These are phyloP conservation scores for Lipomyces spencermartinsiae DNA, from an alignment of 805 yeast species.

Conservation along the genomic window DNA sequence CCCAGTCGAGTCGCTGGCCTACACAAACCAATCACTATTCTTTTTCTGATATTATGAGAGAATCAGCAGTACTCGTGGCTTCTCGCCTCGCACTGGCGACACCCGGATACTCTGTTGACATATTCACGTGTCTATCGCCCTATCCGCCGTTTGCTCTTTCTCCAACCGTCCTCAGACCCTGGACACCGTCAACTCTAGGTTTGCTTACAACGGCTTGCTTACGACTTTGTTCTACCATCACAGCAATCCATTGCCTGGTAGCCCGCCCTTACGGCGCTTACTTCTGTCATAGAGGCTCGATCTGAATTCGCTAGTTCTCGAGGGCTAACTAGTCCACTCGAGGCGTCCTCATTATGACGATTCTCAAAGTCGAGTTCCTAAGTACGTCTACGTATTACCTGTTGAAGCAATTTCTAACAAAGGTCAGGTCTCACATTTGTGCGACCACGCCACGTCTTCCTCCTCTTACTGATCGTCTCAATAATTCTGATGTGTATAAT, in stretches of 20 bases:
- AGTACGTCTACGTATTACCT: neutral
- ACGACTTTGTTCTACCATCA: neutral
- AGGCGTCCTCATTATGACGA: neutral
- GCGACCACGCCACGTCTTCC: slow-evolving; percentile 33
- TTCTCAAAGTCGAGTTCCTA: neutral
- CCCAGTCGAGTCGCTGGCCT: neutral
- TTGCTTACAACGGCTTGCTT: neutral
- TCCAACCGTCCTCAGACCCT: neutral
- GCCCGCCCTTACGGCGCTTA: neutral
- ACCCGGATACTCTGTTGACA: neutral
- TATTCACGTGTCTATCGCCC: neutral
- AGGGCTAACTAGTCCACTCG: neutral
- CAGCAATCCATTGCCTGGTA: neutral
- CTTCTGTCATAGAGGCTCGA: neutral
- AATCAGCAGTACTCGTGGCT: neutral
- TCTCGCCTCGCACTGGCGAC: neutral
- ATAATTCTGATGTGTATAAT: slow-evolving; percentile 25
- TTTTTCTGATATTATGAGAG: neutral
- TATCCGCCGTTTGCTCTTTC: neutral
- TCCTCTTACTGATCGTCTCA: slow-evolving; percentile 24
- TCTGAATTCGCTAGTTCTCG: neutral
- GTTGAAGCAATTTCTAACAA: slow-evolving; percentile 1
- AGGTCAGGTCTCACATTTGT: slow-evolving; percentile 24
- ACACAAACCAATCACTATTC: neutral
- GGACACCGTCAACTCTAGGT: neutral